Evolutionary conservation across 2,329 filamentous ascomycete species (phyloP), one percentile per base, ranked within the genome.

Genomic region (Rutstroemia sp.): DNA sequence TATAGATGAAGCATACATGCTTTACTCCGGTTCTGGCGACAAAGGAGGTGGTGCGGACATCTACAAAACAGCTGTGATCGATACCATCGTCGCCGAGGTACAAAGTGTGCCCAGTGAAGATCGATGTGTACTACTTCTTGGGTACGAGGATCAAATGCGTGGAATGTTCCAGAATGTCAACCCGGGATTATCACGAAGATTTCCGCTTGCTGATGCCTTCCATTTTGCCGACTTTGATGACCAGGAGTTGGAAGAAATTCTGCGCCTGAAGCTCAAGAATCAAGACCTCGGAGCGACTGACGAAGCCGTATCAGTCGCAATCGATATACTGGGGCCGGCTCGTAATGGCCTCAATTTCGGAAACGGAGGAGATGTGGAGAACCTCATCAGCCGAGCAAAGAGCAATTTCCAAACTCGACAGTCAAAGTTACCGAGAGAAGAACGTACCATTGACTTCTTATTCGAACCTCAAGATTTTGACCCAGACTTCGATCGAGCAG

Each of bases 1-100:
- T 14, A 90, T 92, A 2, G 88, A 92, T 59, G 88, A 94, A 65
- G 88, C 88, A 0, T 92, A 92, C 60, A 82, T 83, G 36, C 74
- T 92, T 0, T 79, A 76, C 47, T 69, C 71, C 1, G 67, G 68
- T 6, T 66, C 62, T 17, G 27, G 48, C 30, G 27, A 23, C 3
- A 40, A 48, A 19, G 61, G 60, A 2, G 60, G 57, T 0, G 72
- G 73, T 14, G 67, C 71, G 1, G 78, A 83, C 61, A 57, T 60
- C 0, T 90, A 72, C 71, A 86, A 81, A 66, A 78, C 75, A 0
- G 84, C 82, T 0, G 84, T 89, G 1, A 76, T 90, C 3, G 87
- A 91, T 62, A 89, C 85, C 0, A 83, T 90, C 12, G 87, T 90
- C 0, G 83, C 54, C 0, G 83, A 89, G 61, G 79, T 91, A 0